Percentiles rank a stretch among this genome's conserved stretches.
These are phyloP conservation scores for Naganishia friedmannii DNA, from an alignment of 768 basidiomycete genomes.

Conservation along the genomic window DNA sequence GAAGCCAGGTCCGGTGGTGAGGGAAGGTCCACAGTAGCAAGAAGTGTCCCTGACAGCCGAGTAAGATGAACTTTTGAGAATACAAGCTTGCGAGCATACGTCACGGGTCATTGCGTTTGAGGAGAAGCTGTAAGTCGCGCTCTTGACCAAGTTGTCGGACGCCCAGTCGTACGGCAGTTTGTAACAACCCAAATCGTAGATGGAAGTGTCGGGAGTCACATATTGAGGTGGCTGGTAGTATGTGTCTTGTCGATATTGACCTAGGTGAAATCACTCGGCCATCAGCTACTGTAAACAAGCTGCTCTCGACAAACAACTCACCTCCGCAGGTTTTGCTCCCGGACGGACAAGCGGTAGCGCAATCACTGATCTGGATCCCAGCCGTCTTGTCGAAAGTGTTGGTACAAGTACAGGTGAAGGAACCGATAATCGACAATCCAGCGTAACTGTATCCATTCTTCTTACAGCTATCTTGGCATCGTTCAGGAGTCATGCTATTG, in stretches of 20 bases:
- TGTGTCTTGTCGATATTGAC: constrained; percentile 12
- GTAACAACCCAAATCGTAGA: constrained; percentile 27
- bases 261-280: not conserved
- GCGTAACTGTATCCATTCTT: constrained; percentile 33
- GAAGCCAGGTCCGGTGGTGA: constrained; percentile 32
- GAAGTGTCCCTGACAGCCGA: constrained; percentile 32
- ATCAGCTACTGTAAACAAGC: constrained; percentile 10
- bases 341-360: constrained; percentile 34
- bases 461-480: constrained; percentile 33
- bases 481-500: constrained; percentile 31
- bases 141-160: constrained; percentile 14
- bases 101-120: constrained; percentile 32
- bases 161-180: constrained; percentile 15
- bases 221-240: constrained; percentile 19
- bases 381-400: constrained; percentile 10
- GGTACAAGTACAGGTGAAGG: constrained; percentile 16
- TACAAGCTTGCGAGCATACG: constrained; percentile 35
- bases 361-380: not conserved
- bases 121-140: constrained; percentile 31
- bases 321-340: constrained; percentile 32
- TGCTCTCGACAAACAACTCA: constrained; percentile 26
- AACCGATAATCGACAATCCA: constrained; percentile 22
- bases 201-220: not conserved
- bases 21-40: constrained; percentile 42
- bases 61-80: constrained; percentile 36